Base-by-base conservation (phyloP, 371 early-diverging fungal species). In the Circinella umbellata region DNA sequence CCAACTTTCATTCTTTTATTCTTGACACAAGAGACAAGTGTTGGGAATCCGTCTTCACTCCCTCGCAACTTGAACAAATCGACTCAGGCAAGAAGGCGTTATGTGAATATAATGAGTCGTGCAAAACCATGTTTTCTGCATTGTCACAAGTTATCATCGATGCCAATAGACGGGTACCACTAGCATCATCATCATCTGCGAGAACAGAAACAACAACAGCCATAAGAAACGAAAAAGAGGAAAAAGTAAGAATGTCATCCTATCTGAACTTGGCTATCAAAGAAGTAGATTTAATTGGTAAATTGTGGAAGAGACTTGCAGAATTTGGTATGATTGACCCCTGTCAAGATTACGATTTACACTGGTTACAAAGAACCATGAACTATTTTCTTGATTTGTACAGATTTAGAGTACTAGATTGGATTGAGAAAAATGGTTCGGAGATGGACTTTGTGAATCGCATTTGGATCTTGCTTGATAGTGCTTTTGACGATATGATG, bases 351-450 rank as follows among this genome's bases (percentile, higher is more conserved):
- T 51, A 51, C 51, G 15, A 51, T 6, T n/a, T 51, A 51, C 15
- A 51, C 15, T 51, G 51, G 51, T n/a, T 51, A 51, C 51, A 51
- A 51, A 51, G 15, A 51, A 51, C 51, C 4, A 51, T 51, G 51
- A 5, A 51, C 15, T 4, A 51, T 6, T 1, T 51, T 51, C 51
- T 51, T 51, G 15, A 51, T n/a, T 51, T 51, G 7, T 51, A 51
- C 51, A 14, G 51, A 3, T 51, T 51, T 15, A 13, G n/a, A 51
- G 51, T 51, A 51, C 15, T 51, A 51, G 51, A 51, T 5, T 51
- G 51, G 51, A 15, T 51, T 15, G 7, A 51, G n/a, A 51, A 13
- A 17, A 8, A 51, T 51, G 51, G 51, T 15, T 51, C 51, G 6
- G 51, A 51, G 15, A 51, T 51, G 51, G 51, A 51, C 51, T 15